Evolutionary conservation across 768 basidiomycete genomes (phyloP), one percentile per base, ranked within the genome.

Genomic region (Boletus subparvulus): DNA sequence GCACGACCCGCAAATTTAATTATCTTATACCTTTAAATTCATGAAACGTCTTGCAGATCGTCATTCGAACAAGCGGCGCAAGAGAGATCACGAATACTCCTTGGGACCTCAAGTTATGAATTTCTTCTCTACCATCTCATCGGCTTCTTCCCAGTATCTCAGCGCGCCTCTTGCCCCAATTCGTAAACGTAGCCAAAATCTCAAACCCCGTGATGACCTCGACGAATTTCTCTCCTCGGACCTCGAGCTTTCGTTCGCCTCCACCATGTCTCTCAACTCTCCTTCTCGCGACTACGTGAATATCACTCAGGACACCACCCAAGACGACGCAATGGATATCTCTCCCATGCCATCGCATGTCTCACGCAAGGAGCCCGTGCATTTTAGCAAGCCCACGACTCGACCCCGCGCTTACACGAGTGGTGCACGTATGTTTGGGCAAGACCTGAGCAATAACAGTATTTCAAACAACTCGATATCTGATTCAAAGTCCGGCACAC

Each of bases 201-300:
- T 74, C 65, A 68, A 72, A 62, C 74, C 67, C 44, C 73, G 72
- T 62, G 79, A 83, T 64, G 83, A 86, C 56, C 69, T 83, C 51
- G 85, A 90, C 58, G 84, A 86, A 42, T 86, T 84, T 65, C 77
- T 85, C 49, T 83, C 85, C 35, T 87, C 86, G n/a, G 89, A 90
- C 65, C 80, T 91, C 47, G 91, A 93, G 68, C 74, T 85, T 39
- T 92, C 90, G 30, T 93, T 93, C 66, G 88, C 88, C 8, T 91
- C 90, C 32, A 89, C 81, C 58, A 86, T 92, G 70, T 93, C 91
- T 8, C 74, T 93, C 46, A 80, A 88, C 65, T 90, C 89, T 28
- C 88, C 90, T 35, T 78, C 84, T 14, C 78, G 74, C 47, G 77
- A 81, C 30, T 66, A 75, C 49, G 63, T 77, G 52, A 70, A 73